Conservation (phyloP, 2,329 filamentous ascomycete species). For the Plenodomus lindquistii region DNA sequence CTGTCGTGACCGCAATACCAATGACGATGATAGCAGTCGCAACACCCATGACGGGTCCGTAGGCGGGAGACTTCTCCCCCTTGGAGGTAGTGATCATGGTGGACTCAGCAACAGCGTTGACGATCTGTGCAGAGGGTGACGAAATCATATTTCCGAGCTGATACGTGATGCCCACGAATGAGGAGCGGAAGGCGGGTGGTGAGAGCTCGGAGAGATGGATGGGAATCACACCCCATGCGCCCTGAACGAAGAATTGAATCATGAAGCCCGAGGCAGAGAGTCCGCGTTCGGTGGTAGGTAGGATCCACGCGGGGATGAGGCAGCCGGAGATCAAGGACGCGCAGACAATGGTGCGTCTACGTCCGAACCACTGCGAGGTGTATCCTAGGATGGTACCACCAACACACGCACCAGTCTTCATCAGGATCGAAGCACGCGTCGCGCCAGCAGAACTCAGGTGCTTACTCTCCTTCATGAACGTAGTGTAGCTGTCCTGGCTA, state of each 20-base stretch:
- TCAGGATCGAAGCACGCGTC: conserved; percentile 76
- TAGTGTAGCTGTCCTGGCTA: conserved; percentile 80
- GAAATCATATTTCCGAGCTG: conserved; percentile 77
- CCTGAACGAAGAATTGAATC: conserved; percentile 61
- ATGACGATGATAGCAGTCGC: conserved; percentile 75
- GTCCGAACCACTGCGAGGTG: conserved; percentile 73
- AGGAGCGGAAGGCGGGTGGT: conserved; percentile 70
- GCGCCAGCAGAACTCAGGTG: conserved; percentile 66
- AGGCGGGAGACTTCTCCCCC: conserved; percentile 67
- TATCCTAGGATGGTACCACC: conserved; percentile 76
- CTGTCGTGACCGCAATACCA: conserved; percentile 69
- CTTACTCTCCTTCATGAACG: conserved; percentile 76
- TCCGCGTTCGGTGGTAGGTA: conserved; percentile 62
- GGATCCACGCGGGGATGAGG: conserved; percentile 72
- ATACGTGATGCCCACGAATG: conserved; percentile 72
- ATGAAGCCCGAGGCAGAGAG: conserved; percentile 70
- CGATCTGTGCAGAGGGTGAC: conserved; percentile 73
- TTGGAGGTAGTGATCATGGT: conserved; percentile 53
- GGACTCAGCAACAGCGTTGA: conserved; percentile 71
- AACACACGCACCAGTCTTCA: conserved; percentile 77
- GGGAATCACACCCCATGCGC: conserved; percentile 51
- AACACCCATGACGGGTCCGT: conserved; percentile 75
- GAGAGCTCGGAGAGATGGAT: conserved; percentile 77
- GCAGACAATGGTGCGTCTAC: conserved; percentile 68
- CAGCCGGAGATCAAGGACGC: conserved; percentile 63